These are phyloP conservation scores for Lasiodiplodia hormozganensis DNA, from an alignment of 2,329 filamentous ascomycete species.

Conservation along the genomic window DNA sequence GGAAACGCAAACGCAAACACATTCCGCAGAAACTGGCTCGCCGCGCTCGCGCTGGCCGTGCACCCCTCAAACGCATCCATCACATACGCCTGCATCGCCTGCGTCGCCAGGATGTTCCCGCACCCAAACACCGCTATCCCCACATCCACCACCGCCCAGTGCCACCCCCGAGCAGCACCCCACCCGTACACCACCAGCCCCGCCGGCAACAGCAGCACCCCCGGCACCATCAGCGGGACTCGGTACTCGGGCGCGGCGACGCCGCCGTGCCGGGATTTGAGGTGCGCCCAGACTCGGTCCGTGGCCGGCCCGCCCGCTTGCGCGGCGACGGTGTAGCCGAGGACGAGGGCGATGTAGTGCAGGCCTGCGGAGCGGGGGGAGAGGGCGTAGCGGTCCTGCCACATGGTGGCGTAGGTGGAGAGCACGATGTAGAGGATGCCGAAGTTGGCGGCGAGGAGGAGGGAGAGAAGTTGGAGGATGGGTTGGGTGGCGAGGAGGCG, in stretches of 20 bases:
- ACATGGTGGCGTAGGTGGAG: slow-evolving; percentile 36
- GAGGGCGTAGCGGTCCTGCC: slow-evolving; percentile 35
- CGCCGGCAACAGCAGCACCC: slow-evolving; percentile 36
- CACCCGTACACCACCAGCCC: slow-evolving; percentile 40
- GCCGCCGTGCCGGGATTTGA: slow-evolving; percentile 33
- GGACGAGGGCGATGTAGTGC: slow-evolving; percentile 46
- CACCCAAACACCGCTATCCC: slow-evolving; percentile 55
- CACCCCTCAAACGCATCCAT: slow-evolving; percentile 66
- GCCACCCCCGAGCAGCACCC: slow-evolving; percentile 36
- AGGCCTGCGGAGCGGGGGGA: slow-evolving; percentile 33
- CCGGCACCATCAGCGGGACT: slow-evolving; percentile 36
- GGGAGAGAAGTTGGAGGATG: slow-evolving; percentile 53
- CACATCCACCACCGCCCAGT: slow-evolving; percentile 53
- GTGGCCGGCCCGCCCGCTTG: slow-evolving; percentile 39
- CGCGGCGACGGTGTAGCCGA: slow-evolving; percentile 44
- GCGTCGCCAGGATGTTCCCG: slow-evolving; percentile 37
- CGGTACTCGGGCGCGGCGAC: slow-evolving; percentile 35
- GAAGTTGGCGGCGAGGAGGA: slow-evolving; percentile 51
- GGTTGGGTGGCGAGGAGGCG: slow-evolving; percentile 62
- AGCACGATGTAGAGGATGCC: slow-evolving; percentile 42
- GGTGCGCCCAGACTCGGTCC: slow-evolving; percentile 38
- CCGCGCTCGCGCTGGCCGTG: slow-evolving; percentile 64
- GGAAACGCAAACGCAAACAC: slow-evolving; percentile 42
- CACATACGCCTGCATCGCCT: slow-evolving; percentile 64
- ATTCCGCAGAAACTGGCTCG: slow-evolving; percentile 44